A percentile compares a stretch with the other conserved stretches of the same genome.
phyloP scores from a whole-genome alignment of 2,329 filamentous ascomycete species.

The Monosporascus sp. region DNA sequence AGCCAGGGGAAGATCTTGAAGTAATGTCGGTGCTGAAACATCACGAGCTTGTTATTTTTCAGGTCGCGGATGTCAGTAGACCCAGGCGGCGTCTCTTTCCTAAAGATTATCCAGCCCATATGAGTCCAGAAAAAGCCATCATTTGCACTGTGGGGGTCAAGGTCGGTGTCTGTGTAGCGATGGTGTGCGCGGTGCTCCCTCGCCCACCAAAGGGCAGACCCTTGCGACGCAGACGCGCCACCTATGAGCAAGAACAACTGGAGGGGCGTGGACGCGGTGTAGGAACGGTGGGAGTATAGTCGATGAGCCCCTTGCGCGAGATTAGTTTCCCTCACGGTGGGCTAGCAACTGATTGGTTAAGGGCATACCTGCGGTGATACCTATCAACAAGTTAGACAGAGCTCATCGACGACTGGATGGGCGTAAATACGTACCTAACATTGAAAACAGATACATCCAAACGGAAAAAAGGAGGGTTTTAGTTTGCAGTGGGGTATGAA shows the following conservation, averaged over 20 bases:
- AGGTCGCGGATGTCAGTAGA: conserved; percentile 84
- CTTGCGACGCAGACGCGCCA: conserved; percentile 47
- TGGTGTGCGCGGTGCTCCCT: conserved; percentile 83
- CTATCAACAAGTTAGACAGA: not conserved
- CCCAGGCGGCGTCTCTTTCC: conserved; percentile 85
- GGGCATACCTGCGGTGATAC: not conserved
- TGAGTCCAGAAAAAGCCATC: conserved; percentile 83
- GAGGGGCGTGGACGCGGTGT: not conserved
- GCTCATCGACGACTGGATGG: not conserved
- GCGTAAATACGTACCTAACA: not conserved
- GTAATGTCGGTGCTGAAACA: conserved; percentile 86
- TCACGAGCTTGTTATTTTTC: conserved; percentile 78
- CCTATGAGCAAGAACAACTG: not conserved
- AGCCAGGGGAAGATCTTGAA: conserved; percentile 74
- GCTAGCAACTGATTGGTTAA: not conserved
- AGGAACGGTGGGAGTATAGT: not conserved
- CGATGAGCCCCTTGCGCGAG: not conserved
- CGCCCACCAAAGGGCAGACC: conserved; percentile 86
- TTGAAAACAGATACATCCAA: not conserved
- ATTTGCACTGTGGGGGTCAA: conserved; percentile 86
- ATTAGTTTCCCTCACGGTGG: not conserved
- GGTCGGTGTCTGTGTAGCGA: conserved; percentile 87
- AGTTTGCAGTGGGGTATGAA: not conserved
- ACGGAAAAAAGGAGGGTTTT: not conserved
- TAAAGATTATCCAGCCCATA: conserved; percentile 88